Percentiles rank a stretch among this genome's conserved stretches.
These are phyloP conservation scores for Filosporella fistucella DNA, from an alignment of 495 filamentous ascomycete species.

Conservation along the genomic window DNA sequence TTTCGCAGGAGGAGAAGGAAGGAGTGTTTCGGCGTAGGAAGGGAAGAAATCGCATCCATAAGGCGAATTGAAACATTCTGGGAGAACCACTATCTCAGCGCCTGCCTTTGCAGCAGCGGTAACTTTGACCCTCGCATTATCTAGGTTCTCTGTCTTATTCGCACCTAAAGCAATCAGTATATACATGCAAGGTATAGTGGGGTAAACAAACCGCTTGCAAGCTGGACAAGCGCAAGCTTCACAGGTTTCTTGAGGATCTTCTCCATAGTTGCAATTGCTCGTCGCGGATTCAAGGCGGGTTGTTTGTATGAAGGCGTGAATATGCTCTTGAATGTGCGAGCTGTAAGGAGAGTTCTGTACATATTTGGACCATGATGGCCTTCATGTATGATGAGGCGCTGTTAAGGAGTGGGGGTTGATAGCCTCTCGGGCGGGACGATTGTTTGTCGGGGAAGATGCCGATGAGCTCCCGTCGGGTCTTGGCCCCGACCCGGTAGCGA, in stretches of 20 bases:
- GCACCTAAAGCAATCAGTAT: slow-evolving; percentile 42
- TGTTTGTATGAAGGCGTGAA: neutral
- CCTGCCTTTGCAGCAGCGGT: slow-evolving; percentile 72
- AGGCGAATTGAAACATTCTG: slow-evolving; percentile 97
- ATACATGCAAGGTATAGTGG: neutral
- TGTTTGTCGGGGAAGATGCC: no score
- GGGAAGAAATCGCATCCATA: slow-evolving; percentile 91
- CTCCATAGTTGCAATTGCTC: slow-evolving; percentile 35
- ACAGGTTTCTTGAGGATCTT: slow-evolving; percentile 64
- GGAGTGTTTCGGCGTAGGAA: slow-evolving; percentile 82
- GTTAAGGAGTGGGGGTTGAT: slow-evolving; percentile 5
- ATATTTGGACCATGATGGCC: slow-evolving; percentile 6
- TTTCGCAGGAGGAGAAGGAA: slow-evolving; percentile 68
- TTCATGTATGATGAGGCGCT: no score
- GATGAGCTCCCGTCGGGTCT: no score
- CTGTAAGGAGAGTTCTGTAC: slow-evolving; percentile 5
- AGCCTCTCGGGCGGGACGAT: no score
- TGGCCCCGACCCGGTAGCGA: no score
- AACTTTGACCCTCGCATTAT: slow-evolving; percentile 74
- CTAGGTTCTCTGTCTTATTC: slow-evolving; percentile 83
- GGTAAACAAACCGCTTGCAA: slow-evolving; percentile 55
- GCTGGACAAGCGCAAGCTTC: slow-evolving; percentile 79
- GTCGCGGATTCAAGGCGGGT: neutral
- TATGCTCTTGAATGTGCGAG: neutral
- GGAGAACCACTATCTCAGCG: slow-evolving; percentile 67